Evolutionary conservation across 495 filamentous ascomycete genomes (phyloP).

Genomic region (Parathielavia appendiculata): DNA sequence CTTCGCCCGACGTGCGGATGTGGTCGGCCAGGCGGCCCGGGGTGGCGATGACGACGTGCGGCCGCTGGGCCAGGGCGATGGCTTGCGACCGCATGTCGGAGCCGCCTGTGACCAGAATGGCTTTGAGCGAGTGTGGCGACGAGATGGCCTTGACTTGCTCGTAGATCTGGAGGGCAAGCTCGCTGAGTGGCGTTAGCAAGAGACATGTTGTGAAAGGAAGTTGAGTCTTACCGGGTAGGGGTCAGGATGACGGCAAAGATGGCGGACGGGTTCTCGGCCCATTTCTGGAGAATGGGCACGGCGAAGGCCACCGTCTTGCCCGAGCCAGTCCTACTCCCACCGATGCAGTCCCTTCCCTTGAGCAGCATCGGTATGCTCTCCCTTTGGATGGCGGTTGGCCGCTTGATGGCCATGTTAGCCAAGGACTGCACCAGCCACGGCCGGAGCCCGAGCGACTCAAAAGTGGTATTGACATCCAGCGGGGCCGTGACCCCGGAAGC

Average conservation of each 20-base stretch:
- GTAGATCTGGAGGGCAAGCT: slow-evolving; percentile 91
- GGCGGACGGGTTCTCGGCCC: slow-evolving; percentile 86
- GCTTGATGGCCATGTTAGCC: slow-evolving; percentile 76
- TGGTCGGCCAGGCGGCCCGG: slow-evolving; percentile 93
- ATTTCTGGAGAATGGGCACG: slow-evolving; percentile 86
- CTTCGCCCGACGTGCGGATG: slow-evolving; percentile 80
- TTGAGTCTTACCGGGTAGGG: slow-evolving; percentile 61
- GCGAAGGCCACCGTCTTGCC: slow-evolving; percentile 98
- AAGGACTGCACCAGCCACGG: slow-evolving; percentile 90
- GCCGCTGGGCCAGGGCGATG: slow-evolving; percentile 68
- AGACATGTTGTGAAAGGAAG: no score
- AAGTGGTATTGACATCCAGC: slow-evolving; percentile 55
- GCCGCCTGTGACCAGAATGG: slow-evolving; percentile 81
- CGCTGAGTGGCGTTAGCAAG: slow-evolving; percentile 41
- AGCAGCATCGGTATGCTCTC: slow-evolving; percentile 87
- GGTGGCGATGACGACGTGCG: slow-evolving; percentile 91
- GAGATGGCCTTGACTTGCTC: slow-evolving; percentile 93
- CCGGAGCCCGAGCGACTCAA: slow-evolving; percentile 66
- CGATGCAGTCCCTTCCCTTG: slow-evolving; percentile 87
- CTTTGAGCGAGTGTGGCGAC: slow-evolving; percentile 76
- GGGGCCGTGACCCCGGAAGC: slow-evolving; percentile 33
- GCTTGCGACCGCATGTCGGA: slow-evolving; percentile 90
- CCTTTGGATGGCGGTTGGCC: slow-evolving; percentile 87
- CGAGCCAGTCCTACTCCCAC: slow-evolving; percentile 90
- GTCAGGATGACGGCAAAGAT: slow-evolving; percentile 88